Conservation (phyloP, 441 rosid species). For the Pelargonium myrrhifolium region DNA sequence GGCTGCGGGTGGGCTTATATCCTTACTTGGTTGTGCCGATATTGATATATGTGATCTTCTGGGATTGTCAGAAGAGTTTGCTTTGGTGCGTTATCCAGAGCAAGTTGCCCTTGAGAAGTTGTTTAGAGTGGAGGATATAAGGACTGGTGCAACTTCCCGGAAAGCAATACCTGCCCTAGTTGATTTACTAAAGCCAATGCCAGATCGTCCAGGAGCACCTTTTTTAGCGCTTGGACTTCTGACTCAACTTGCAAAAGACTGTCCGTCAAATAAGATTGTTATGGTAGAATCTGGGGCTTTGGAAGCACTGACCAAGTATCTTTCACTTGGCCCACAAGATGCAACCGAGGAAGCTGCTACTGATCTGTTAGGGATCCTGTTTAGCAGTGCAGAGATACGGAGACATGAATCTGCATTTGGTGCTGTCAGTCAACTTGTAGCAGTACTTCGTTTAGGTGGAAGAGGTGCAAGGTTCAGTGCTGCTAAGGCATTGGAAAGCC, state of each 20-base stretch:
- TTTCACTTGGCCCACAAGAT: slow-evolving; percentile 97
- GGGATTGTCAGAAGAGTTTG: slow-evolving; percentile 77
- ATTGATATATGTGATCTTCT: slow-evolving; percentile 79
- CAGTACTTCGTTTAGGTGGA: slow-evolving; percentile 96
- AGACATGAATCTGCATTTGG: slow-evolving; percentile 97
- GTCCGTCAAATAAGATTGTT: slow-evolving; percentile 78
- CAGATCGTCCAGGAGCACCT: slow-evolving; percentile 99
- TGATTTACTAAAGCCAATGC: slow-evolving; percentile 97
- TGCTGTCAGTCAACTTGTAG: slow-evolving; percentile 94
- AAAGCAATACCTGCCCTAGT: slow-evolving; percentile 97
- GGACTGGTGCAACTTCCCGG: slow-evolving; percentile 96
- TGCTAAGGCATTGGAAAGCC: slow-evolving; percentile 94
- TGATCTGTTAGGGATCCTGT: slow-evolving; percentile 80
- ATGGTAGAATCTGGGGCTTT: slow-evolving; percentile 99
- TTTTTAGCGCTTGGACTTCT: slow-evolving; percentile 82
- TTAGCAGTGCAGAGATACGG: slow-evolving; percentile 88
- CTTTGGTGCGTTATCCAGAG: slow-evolving; percentile 79
- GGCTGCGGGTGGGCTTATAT: slow-evolving; percentile 88
- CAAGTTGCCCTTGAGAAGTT: slow-evolving; percentile 98
- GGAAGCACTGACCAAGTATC: slow-evolving; percentile 93
- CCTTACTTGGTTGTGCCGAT: slow-evolving; percentile 96
- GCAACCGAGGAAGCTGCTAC: slow-evolving; percentile 99
- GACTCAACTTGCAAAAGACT: slow-evolving; percentile 92
- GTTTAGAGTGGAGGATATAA: slow-evolving; percentile 98
- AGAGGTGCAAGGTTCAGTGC: slow-evolving; percentile 97